Conservation (phyloP, 1,284 basidiomycete genomes). For the Lignosus rhinocerotis region DNA sequence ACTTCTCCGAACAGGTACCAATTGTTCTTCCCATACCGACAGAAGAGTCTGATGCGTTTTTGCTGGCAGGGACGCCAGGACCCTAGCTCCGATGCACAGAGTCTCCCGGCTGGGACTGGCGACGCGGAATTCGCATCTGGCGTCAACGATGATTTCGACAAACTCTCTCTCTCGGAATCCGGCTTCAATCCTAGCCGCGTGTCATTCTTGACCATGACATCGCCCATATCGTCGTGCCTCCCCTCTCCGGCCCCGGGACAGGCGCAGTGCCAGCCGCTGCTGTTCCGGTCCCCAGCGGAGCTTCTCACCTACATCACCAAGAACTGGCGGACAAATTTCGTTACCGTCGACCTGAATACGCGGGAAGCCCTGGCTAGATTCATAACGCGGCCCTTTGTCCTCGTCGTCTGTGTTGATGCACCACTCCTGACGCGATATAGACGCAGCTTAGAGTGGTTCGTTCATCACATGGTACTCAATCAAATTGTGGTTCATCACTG, state of each 20-base stretch:
- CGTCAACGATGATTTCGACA: not conserved
- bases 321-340: constrained; percentile 81
- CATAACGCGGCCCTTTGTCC: constrained; percentile 87
- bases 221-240: constrained; percentile 26
- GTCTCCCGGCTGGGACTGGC: not conserved
- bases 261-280: constrained; percentile 10
- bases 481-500: constrained; percentile 8
- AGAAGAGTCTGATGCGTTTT: not conserved
- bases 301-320: constrained; percentile 81
- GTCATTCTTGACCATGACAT: constrained; percentile 32
- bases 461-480: not conserved
- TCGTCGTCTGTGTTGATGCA: constrained; percentile 86
- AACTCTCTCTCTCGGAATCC: not conserved
- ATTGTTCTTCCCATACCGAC: not conserved
- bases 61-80: not conserved
- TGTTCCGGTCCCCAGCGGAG: constrained; percentile 53
- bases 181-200: constrained; percentile 17
- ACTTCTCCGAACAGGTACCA: not conserved
- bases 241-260: constrained; percentile 16
- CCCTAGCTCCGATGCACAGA: not conserved
- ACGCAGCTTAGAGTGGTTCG: constrained; percentile 48
- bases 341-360: constrained; percentile 75
- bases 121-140: not conserved
- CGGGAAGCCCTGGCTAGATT: constrained; percentile 70
- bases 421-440: constrained; percentile 67